These are phyloP conservation scores for Aquilaria yunnanensis DNA, from an alignment of 345 rosid species.

Conservation along the genomic window DNA sequence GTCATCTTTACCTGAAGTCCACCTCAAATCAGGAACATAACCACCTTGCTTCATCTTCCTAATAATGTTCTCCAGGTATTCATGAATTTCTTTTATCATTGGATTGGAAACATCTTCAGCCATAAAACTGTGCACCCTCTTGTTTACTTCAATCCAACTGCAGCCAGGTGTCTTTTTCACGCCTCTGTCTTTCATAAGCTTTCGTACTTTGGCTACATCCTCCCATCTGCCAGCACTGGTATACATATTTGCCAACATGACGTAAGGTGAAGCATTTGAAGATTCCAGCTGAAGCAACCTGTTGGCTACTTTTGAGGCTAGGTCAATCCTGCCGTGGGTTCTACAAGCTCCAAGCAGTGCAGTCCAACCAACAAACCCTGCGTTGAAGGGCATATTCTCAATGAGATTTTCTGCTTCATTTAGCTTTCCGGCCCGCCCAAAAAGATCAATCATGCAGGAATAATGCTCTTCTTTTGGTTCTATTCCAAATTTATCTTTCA, in stretches of 20 bases:
- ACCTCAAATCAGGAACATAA: conserved; percentile 65
- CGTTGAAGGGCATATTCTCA: conserved; percentile 63
- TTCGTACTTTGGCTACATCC: conserved; percentile 53
- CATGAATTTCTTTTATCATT: conserved; percentile 50
- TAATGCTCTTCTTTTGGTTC: conserved; percentile 88
- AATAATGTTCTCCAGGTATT: conserved; percentile 56
- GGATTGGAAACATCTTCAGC: conserved; percentile 89
- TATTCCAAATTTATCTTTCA: conserved; percentile 57
- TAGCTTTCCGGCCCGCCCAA: conserved; percentile 79
- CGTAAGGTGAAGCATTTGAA: conserved; percentile 70
- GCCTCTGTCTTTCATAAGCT: conserved; percentile 69
- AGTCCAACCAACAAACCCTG: conserved; percentile 67
- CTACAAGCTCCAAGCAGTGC: conserved; percentile 82
- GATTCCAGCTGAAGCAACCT: conserved; percentile 61
- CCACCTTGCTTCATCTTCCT: conserved; percentile 62
- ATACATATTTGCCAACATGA: conserved; percentile 80
- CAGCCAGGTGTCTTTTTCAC: conserved; percentile 84
- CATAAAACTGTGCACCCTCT: conserved; percentile 59
- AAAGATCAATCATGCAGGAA: conserved; percentile 83
- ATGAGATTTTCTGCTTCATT: conserved; percentile 71
- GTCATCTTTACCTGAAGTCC: conserved; percentile 64
- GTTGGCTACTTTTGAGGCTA: conserved; percentile 68
- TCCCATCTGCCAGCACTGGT: conserved; percentile 65
- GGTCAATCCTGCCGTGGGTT: conserved; percentile 54
- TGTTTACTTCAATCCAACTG: conserved; percentile 83